phyloP scores from a whole-genome alignment of 2,329 filamentous ascomycete genomes.

The Xylariaceae sp. region DNA sequence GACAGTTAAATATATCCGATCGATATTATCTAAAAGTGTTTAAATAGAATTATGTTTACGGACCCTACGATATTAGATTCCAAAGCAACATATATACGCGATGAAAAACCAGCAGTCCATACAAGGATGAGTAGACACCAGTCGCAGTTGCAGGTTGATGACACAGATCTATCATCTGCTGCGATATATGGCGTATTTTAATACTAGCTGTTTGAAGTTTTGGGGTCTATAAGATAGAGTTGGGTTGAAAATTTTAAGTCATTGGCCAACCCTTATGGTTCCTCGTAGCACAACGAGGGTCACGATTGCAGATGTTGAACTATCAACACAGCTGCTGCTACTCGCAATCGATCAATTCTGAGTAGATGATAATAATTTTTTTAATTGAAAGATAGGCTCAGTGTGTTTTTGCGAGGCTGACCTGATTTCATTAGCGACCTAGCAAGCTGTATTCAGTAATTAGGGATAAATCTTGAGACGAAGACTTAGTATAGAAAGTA shows the following conservation, averaged over 20 bases:
- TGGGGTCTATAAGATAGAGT: not conserved
- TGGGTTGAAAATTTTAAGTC: not conserved
- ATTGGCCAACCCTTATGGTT: not conserved
- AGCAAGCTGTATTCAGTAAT: not conserved
- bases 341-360: no score
- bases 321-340: no score
- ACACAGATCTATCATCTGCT: conserved; percentile 1
- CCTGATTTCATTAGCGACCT: not conserved
- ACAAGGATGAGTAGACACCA: not conserved
- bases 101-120: conserved; percentile 15
- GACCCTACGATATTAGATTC: conserved; percentile 3
- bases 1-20: not conserved
- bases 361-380: not conserved
- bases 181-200: not conserved
- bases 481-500: not conserved
- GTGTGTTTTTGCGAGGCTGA: not conserved
- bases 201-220: not conserved
- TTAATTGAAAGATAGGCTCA: not conserved
- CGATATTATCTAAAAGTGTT: conserved; percentile 10
- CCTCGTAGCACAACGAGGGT: no score
- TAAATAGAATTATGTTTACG: conserved; percentile 3
- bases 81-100: conserved; percentile 3
- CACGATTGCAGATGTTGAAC: no score
- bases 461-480: not conserved
- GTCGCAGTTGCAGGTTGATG: not conserved